Evolutionary conservation across 352 stramenopile species (phyloP), one percentile per base, ranked within the genome.

Genomic region (Globisporangium megalacanthum): DNA sequence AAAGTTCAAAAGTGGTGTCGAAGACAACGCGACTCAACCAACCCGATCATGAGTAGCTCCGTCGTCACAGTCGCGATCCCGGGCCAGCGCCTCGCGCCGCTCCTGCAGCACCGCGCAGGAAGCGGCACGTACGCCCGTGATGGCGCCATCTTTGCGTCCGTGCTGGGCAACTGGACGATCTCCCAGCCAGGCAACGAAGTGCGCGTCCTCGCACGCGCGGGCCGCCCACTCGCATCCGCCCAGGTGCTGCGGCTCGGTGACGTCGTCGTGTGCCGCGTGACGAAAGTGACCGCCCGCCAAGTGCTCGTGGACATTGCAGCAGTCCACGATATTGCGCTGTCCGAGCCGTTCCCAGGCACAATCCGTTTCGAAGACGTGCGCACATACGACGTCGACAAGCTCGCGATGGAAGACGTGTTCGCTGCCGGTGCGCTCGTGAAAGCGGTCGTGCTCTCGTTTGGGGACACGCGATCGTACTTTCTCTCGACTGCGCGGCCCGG

Each of bases 391-490:
- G 63, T 91, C 19, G 84, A 94, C 73, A 92, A 90, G 62, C 62
- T 94, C 35, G 70, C 85, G 53, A 72, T 94, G 51, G 84, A 94
- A 56, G 75, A 89, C 37, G 66, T 91, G 31, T 91, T 94, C 59
- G 72, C 67, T 22, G 78, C 79, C 2, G 75, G 70, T 13, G 74
- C 83, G 70, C 77, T 94, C 45, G 69, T 94, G 31, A 89, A 91
- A 58, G 84, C 84, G 11, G 65, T 67, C 33, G 84, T 94, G 65
- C 76, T 94, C 35, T 94, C 84, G n/a, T 90, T 90, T 25, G 84
- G 84, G 19, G 82, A 94, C 65, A 88, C 78, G n/a, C 77, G 82
- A 7, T 91, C 84, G 6, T 94, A 92, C 69, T 94, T 91, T 54
- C 61, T 94, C 0, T 92, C 82, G 6, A 94, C 82, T 31, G 81